Conservation (phyloP, 768 basidiomycete genomes). For the Punctularia strigosozonata region DNA sequence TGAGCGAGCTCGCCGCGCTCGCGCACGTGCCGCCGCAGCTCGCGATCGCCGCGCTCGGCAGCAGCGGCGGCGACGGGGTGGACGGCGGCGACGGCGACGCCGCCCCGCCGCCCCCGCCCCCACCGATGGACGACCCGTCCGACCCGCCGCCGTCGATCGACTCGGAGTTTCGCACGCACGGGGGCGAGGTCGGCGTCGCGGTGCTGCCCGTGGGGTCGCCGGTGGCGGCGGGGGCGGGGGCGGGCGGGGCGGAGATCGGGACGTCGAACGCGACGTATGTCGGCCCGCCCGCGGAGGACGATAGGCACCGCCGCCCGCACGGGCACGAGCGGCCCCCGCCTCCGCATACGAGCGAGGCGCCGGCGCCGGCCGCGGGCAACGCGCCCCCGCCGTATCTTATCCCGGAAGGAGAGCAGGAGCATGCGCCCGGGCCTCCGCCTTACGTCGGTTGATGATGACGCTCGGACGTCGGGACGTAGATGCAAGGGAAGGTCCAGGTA, state of each 20-base stretch:
- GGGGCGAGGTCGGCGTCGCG: no score
- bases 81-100: slow-evolving; percentile 18
- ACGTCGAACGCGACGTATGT: slow-evolving; percentile 12
- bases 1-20: slow-evolving; percentile 53
- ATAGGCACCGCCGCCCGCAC: slow-evolving; percentile 9
- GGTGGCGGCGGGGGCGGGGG: no score
- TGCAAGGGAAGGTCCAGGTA: no score
- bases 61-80: not conserved
- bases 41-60: slow-evolving; percentile 27
- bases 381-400: slow-evolving; percentile 77
- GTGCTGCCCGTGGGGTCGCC: no score
- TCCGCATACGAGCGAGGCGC: no score
- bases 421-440: slow-evolving; percentile 46
- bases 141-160: slow-evolving; percentile 87
- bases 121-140: slow-evolving; percentile 75
- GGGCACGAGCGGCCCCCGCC: slow-evolving; percentile 10
- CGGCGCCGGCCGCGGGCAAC: no score
- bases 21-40: slow-evolving; percentile 43
- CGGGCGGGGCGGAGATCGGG: no score
- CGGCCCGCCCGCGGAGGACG: slow-evolving; percentile 9
- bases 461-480: no score
- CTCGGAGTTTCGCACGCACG: slow-evolving; percentile 55
- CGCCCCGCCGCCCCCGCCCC: slow-evolving; percentile 63
- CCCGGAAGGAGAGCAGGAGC: slow-evolving; percentile 35
- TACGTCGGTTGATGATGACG: slow-evolving; percentile 36